Base-by-base conservation (phyloP, 257 asterid genomes). In the Jacaranda copaia region DNA sequence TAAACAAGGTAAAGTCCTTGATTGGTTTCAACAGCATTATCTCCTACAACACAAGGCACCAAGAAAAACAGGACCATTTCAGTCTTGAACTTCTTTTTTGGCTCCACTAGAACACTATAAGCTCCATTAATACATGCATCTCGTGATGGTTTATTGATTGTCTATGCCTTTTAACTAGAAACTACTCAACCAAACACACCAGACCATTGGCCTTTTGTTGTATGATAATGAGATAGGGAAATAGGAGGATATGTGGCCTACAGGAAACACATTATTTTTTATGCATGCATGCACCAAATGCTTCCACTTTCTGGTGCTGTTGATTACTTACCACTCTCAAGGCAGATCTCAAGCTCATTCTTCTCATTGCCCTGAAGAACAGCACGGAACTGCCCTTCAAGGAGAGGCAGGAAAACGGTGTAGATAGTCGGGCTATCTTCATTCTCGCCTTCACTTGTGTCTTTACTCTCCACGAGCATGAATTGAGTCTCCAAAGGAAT, bases 301-400 rank as follows among this genome's bases (percentile, higher is more conserved):
- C 81, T 81, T 67, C 43, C 68, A 78, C 76, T 76, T 79, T 74
- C 67, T 66, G 78, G 43, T 70, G 76, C 73, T 80, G 74, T 77
- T 68, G 75, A 80, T 79, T 78, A 87, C 96, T 84, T 80, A 93
- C 98, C 99, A 79, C 99, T 95, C 89, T 95, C 99, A 59, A 95
- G 94, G 93, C 97, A 95, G 75, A 95, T 90, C 86, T 95, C 99
- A 52, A 95, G 77, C 87, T 95, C 94, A 66, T 89, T 90, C 84
- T 86, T 91, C 63, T 90, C 90, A 35, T 91, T 95, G 35, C 99
- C 99, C 84, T 95, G 99, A 83, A 95, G 97, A 87, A 83, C 99
- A 60, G 99, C 96, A 19, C 99, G 97, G 74, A 95, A 95, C 83
- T 84, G 96, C 73, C 99, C 98, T 85, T 95, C 98, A 75, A 95